phyloP scores from a whole-genome alignment of 2,329 filamentous ascomycete species.

The Lecanicillium sp. region DNA sequence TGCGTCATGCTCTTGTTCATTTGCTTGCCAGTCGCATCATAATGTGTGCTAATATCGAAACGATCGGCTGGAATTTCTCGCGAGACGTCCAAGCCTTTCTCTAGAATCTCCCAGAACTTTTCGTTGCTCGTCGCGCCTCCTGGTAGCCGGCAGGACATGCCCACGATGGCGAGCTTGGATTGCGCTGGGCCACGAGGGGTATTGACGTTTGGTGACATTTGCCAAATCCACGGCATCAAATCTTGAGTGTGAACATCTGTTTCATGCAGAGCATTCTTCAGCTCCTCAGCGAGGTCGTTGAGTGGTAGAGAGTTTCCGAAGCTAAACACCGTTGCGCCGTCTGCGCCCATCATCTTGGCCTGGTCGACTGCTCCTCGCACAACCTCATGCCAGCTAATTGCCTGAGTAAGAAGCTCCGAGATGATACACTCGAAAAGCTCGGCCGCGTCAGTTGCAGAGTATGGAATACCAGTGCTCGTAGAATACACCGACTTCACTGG shows the following conservation, averaged over 20 bases:
- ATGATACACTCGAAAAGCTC: constrained; percentile 9
- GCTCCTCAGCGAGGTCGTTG: constrained; percentile 1
- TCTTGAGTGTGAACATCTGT: too few species aligned
- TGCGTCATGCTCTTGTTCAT: constrained; percentile 61
- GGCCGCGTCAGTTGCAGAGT: constrained; percentile 3
- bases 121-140: constrained; percentile 47
- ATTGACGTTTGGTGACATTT: too few species aligned
- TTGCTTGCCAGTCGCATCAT: constrained; percentile 54
- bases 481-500: constrained; percentile 5
- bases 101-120: constrained; percentile 56
- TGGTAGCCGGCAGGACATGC: constrained; percentile 59
- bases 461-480: constrained; percentile 10
- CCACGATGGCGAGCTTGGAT: constrained; percentile 46
- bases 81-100: constrained; percentile 58
- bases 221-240: too few species aligned
- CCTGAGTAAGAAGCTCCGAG: constrained; percentile 10
- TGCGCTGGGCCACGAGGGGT: background rate
- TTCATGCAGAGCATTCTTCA: background rate
- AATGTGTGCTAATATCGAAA: constrained; percentile 54
- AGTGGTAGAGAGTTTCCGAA: constrained; percentile 6
- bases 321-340: background rate
- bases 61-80: constrained; percentile 48
- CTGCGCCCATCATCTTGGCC: background rate
- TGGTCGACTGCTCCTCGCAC: constrained; percentile 4
- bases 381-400: constrained; percentile 10